phyloP scores from a whole-genome alignment of 176 grass and related monocot genomes.

The Puccinellia tenuiflora region DNA sequence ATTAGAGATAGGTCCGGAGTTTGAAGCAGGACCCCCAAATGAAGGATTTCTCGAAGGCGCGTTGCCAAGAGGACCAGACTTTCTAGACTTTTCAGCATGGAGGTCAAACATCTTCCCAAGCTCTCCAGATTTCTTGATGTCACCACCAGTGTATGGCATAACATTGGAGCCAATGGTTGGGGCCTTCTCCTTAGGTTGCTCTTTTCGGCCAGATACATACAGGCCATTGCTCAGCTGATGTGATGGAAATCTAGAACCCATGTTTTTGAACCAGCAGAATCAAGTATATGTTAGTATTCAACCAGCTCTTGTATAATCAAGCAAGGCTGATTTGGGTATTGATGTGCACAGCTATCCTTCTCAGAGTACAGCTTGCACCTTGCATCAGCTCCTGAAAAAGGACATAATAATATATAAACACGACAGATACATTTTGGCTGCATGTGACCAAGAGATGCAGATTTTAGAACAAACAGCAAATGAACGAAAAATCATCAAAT shows the following conservation, averaged over 20 bases:
- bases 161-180: slow-evolving; percentile 67
- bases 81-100: slow-evolving; percentile 88
- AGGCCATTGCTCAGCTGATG: slow-evolving; percentile 96
- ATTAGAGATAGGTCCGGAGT: slow-evolving; percentile 79
- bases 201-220: slow-evolving; percentile 86
- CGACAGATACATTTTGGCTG: background rate
- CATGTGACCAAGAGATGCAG: background rate
- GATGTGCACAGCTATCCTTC: slow-evolving; percentile 22
- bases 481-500: slow-evolving; percentile 15
- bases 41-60: slow-evolving; percentile 58
- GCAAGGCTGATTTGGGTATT: slow-evolving; percentile 29
- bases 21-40: slow-evolving; percentile 57
- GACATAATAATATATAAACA: background rate
- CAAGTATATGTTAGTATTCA: slow-evolving; percentile 20
- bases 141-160: slow-evolving; percentile 96
- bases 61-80: slow-evolving; percentile 77
- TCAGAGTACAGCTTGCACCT: slow-evolving; percentile 4
- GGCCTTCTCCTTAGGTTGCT: slow-evolving; percentile 88
- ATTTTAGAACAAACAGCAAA: slow-evolving; percentile 1
- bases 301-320: background rate
- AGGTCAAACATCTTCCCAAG: slow-evolving; percentile 98
- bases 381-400: slow-evolving; percentile 40
- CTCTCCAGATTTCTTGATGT: slow-evolving; percentile 96
- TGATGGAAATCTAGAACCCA: slow-evolving; percentile 82
- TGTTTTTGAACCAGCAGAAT: slow-evolving; percentile 37